Conservation (phyloP, 148 eudicot genomes). For the Heliosperma pusillum region DNA sequence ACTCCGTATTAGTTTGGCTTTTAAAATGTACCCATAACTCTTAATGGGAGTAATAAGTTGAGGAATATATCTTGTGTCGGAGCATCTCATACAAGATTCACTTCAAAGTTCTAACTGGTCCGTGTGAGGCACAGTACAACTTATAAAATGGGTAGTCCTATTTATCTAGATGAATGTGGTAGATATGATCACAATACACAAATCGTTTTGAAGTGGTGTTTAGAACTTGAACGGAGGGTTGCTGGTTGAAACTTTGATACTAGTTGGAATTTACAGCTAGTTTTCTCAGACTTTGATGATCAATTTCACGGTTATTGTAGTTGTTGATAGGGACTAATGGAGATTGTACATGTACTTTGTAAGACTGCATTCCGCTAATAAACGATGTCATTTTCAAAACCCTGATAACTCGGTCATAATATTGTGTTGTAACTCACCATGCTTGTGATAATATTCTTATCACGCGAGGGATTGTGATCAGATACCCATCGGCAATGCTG, state of each 20-base stretch:
- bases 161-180: slow-evolving; percentile 1
- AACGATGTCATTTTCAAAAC: background rate
- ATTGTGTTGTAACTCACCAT: background rate
- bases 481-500: too few relatives aligned
- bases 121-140: background rate
- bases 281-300: background rate
- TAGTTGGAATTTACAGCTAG: background rate
- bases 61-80: too few relatives aligned
- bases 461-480: too few relatives aligned
- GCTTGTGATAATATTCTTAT: background rate
- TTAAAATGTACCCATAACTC: too few relatives aligned
- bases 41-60: too few relatives aligned
- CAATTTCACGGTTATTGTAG: background rate
- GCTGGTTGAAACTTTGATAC: background rate
- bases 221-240: background rate
- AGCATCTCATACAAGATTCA: too few relatives aligned
- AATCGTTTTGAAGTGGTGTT: background rate
- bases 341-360: too few relatives aligned
- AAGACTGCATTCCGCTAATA: too few relatives aligned
- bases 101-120: background rate
- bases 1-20: too few relatives aligned
- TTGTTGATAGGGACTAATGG: background rate
- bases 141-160: slow-evolving; percentile 1
- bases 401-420: background rate
- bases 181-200: background rate